Conservation (phyloP, 495 filamentous ascomycete genomes). For the Pseudevernia furfuracea region DNA sequence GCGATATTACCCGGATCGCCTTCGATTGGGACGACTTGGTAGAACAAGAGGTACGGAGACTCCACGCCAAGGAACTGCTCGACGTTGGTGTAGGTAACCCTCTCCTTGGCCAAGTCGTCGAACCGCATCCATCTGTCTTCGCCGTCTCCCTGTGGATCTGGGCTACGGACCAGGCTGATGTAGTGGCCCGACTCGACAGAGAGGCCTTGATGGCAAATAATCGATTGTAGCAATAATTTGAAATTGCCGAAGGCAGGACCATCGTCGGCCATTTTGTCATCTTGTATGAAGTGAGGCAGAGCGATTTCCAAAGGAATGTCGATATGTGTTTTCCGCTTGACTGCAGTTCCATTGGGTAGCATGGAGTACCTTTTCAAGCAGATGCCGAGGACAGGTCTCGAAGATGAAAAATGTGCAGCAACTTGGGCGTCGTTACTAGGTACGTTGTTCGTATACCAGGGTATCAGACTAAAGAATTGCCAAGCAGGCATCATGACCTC, state of each 20-base stretch:
- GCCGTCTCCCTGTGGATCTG: constrained; percentile 40
- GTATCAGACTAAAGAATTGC: constrained; percentile 92
- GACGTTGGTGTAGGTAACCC: constrained; percentile 70
- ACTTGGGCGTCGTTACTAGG: constrained; percentile 63
- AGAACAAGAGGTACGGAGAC: constrained; percentile 90
- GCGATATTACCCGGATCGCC: constrained; percentile 54
- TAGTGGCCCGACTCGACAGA: constrained; percentile 92
- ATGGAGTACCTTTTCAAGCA: constrained; percentile 88
- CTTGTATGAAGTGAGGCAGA: constrained; percentile 81
- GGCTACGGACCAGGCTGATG: constrained; percentile 63
- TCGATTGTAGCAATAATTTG: constrained; percentile 80
- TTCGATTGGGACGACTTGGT: constrained; percentile 82
- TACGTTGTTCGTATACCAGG: constrained; percentile 62
- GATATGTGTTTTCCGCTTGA: constrained; percentile 67
- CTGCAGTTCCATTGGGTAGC: constrained; percentile 55
- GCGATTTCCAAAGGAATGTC: constrained; percentile 88
- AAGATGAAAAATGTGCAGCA: constrained; percentile 61
- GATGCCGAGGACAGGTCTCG: constrained; percentile 79
- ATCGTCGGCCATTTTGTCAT: constrained; percentile 58
- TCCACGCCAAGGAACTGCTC: constrained; percentile 69
- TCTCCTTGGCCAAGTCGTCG: constrained; percentile 69
- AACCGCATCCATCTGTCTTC: constrained; percentile 76
- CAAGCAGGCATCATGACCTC: constrained; percentile 87
- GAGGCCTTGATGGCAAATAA: constrained; percentile 84
- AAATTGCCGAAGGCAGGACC: constrained; percentile 70